Base-by-base conservation (phyloP, 2,329 filamentous ascomycete genomes). In the Elsinoe batatas region DNA sequence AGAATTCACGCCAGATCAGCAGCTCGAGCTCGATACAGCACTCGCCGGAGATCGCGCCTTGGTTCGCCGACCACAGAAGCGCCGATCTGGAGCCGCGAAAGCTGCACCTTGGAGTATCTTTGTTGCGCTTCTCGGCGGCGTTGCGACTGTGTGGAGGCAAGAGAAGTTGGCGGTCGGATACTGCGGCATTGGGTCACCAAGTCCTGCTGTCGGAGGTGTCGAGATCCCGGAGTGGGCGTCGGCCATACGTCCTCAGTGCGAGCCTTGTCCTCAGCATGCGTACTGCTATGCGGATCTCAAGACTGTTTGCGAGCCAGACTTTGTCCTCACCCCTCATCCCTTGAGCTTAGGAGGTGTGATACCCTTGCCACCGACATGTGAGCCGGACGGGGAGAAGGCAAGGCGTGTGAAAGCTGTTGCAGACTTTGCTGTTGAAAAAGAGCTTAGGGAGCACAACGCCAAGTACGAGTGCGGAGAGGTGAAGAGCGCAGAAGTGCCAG, bases 141-240 rank as follows among this genome's bases (percentile, higher is more conserved):
- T 95, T 60, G 85, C 79, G 30, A 81, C 81, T 7, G 93, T 91
- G 80, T 98, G 91, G 74, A 79, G 91, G 49, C 88, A 95, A 67
- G 93, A 98, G 71, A 97, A 97, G 76, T 76, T 95, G n/a, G 86
- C 88, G 13, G 88, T 97, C 17, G 93, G 94, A 33, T 98, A 95
- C 67, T 98, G 93, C 67, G 90, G 91, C 11, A 80, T 95, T 54
- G 93, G 75, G 3, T 59, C 87, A 20, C 81, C 84, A 54, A 80
- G 77, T 5, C 78, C 75, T 61, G 77, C 76, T 17, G 65, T 84
- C 54, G 74, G 78, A 10, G 79, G 82, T 30, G 75, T 85, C 11
- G 77, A 80, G 20, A 75, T 95, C 15, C 91, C 91, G 2, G 82
- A 88, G 46, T 87, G 83, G 76, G 76, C 87, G 7, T 76, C 82